A percentile compares a stretch with the other conserved stretches of the same genome.
phyloP scores from a whole-genome alignment of 2,329 filamentous ascomycete species.

The Sarocladium oryzae region DNA sequence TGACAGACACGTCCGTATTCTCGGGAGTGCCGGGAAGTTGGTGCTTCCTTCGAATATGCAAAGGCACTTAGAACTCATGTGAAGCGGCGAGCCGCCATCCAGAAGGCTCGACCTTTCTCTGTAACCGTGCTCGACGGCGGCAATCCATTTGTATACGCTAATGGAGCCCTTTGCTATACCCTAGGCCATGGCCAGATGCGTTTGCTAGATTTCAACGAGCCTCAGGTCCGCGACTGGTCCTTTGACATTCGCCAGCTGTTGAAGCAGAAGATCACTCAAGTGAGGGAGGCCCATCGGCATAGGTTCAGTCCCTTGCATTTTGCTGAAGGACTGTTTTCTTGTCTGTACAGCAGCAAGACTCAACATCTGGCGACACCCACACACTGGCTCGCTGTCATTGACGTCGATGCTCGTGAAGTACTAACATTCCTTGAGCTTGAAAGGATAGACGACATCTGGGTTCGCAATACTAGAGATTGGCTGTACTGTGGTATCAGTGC shows the following conservation, averaged over 20 bases:
- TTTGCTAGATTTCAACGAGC: neutral
- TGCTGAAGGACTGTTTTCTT: constrained; percentile 7
- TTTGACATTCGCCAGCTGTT: constrained; percentile 2
- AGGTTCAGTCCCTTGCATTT: constrained; percentile 7
- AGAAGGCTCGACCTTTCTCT: neutral
- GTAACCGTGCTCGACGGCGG: neutral
- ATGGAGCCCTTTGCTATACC: constrained; percentile 1
- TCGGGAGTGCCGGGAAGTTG: neutral
- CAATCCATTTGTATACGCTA: neutral
- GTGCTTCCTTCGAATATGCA: neutral
- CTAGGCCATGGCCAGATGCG: neutral
- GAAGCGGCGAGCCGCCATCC: neutral
- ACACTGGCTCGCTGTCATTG: neutral
- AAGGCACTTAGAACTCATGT: neutral
- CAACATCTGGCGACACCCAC: neutral
- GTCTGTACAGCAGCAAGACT: neutral
- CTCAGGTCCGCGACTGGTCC: neutral
- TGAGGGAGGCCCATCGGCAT: neutral
- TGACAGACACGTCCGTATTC: neutral
- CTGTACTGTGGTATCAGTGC: constrained; percentile 10
- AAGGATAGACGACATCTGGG: constrained; percentile 7
- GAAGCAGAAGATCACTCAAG: neutral
- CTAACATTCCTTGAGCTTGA: constrained; percentile 6
- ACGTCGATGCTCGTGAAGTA: neutral
- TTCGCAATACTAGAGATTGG: constrained; percentile 7